Evolutionary conservation across 768 basidiomycete species (phyloP).

Genomic region (Sarcomyxa edulis): DNA sequence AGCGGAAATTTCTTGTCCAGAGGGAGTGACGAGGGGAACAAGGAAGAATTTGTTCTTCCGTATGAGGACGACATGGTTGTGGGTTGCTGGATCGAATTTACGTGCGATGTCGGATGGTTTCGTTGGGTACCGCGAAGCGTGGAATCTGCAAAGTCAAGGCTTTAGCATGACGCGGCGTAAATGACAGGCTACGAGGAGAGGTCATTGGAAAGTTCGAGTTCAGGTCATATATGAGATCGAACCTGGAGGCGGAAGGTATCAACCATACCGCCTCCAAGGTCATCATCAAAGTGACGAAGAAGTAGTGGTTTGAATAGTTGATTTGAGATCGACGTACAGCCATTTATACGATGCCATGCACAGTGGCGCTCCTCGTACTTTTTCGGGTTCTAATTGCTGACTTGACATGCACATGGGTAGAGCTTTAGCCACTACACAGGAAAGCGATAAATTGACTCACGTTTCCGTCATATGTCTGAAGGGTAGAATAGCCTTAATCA

Average conservation of each 20-base stretch:
- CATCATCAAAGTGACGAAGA: too few relatives aligned
- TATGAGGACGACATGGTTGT: constrained; percentile 89
- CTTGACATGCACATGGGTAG: constrained; percentile 27
- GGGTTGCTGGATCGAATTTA: constrained; percentile 67
- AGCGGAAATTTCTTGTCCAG: constrained; percentile 68
- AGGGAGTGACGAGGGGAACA: constrained; percentile 60
- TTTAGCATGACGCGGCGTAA: too few relatives aligned
- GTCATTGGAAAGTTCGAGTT: not conserved
- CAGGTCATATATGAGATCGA: not conserved
- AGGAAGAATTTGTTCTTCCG: constrained; percentile 90
- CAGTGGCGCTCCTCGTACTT: constrained; percentile 67
- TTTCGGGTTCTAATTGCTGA: constrained; percentile 83
- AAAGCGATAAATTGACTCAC: constrained; percentile 32
- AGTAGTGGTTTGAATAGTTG: too few relatives aligned
- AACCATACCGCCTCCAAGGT: too few relatives aligned
- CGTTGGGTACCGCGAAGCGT: constrained; percentile 82
- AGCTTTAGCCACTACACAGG: too few relatives aligned
- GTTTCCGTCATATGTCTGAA: constrained; percentile 83
- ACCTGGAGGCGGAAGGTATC: too few relatives aligned
- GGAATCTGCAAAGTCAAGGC: constrained; percentile 63
- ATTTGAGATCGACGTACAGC: constrained; percentile 45
- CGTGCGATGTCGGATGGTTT: constrained; percentile 78
- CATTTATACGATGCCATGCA: constrained; percentile 96
- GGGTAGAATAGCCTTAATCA: constrained; percentile 80
- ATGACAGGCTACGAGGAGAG: not conserved